These are phyloP conservation scores for Sordariomycetes sp. DNA, from an alignment of 2,329 filamentous ascomycete genomes.

Conservation along the genomic window DNA sequence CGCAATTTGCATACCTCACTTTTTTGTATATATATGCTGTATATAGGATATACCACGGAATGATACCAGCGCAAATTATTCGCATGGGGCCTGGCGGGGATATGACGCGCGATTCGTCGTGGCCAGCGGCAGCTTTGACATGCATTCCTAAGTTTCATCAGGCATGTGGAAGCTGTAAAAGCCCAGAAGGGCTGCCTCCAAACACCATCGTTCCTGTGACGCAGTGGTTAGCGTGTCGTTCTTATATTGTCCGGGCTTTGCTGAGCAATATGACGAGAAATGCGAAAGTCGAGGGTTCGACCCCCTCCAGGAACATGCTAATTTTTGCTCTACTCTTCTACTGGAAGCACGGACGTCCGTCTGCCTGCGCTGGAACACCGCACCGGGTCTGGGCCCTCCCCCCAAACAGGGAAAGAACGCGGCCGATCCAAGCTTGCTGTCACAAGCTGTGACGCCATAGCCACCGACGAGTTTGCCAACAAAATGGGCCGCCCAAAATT, in stretches of 20 bases:
- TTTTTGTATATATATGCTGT: too few species aligned
- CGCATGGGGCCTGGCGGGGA: too few species aligned
- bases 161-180: neutral
- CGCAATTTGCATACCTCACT: too few species aligned
- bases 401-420: neutral
- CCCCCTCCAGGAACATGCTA: conserved; percentile 11
- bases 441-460: neutral
- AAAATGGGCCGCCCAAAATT: neutral
- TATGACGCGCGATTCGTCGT: too few species aligned
- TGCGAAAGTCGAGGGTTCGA: conserved; percentile 12
- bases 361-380: neutral
- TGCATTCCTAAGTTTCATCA: neutral
- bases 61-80: too few species aligned
- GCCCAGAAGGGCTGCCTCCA: neutral
- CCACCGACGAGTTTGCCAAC: neutral
- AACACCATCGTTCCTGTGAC: conserved; percentile 8
- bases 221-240: conserved; percentile 12
- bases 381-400: neutral
- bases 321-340: conserved; percentile 3
- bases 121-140: too few species aligned
- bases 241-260: conserved; percentile 9
- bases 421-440: neutral
- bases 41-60: too few species aligned
- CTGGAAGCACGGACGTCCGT: neutral
- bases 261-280: conserved; percentile 11